Evolutionary conservation across 2,329 filamentous ascomycete species (phyloP).

Genomic region (Xylaria sp.): DNA sequence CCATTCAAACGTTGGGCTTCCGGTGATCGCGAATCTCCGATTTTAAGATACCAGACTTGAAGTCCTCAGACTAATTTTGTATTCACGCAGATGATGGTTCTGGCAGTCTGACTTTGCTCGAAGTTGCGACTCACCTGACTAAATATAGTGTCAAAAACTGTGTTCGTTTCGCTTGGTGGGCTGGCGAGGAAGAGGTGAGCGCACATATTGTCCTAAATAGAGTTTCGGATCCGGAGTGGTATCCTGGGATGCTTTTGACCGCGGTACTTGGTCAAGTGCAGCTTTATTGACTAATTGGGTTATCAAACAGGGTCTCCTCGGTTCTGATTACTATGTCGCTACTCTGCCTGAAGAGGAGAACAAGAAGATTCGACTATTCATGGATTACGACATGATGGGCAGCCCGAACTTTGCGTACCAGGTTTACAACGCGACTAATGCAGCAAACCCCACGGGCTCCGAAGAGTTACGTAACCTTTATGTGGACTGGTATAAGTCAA

Average conservation of each 20-base stretch:
- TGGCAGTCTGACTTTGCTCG: constrained; percentile 69
- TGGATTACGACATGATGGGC: constrained; percentile 78
- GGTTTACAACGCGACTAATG: constrained; percentile 78
- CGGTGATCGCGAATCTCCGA: neutral
- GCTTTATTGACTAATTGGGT: neutral
- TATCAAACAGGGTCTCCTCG: constrained; percentile 57
- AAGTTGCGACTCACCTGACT: constrained; percentile 68
- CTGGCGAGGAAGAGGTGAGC: constrained; percentile 69
- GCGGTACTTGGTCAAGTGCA: neutral
- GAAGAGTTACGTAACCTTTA: constrained; percentile 75
- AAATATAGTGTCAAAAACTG: constrained; percentile 70
- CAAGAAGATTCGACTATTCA: constrained; percentile 70
- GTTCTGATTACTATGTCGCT: constrained; percentile 69
- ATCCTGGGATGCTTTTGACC: neutral
- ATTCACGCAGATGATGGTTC: constrained; percentile 68
- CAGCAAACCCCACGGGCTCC: constrained; percentile 74
- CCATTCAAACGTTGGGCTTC: neutral
- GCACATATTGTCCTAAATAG: neutral
- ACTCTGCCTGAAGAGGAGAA: constrained; percentile 67
- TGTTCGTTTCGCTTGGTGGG: constrained; percentile 75
- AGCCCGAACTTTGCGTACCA: constrained; percentile 73
- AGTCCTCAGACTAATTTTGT: neutral
- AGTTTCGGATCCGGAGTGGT: neutral
- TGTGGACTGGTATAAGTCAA: constrained; percentile 70
- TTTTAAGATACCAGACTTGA: neutral